Evolutionary conservation across 2,329 filamentous ascomycete genomes (phyloP), one percentile per base, ranked within the genome.

Genomic region (Fusarium sp.): DNA sequence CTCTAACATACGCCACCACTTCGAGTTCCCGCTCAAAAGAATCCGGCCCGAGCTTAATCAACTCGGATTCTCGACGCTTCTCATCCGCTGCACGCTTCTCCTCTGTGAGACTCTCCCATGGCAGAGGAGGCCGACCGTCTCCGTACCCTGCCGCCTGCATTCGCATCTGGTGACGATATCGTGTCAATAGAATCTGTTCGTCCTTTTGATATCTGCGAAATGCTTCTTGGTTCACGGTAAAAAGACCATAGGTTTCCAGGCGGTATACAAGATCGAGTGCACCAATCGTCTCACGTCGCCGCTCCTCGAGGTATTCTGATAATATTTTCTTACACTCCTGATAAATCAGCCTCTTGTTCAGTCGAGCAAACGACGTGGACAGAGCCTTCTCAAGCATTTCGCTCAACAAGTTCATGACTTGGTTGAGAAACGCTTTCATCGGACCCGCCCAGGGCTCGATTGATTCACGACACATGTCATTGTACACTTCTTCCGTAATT

Each of bases 1-100:
- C 89, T 0, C 89, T 81, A 43, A 92, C 83, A 6, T 88, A 87
- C 0, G 88, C 83, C 0, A 91, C 85, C 0, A 91, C 86, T 10
- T 84, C 80, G 1, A 94, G 76, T 72, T 93, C 90, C 0, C 79
- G 76, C 2, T 81, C 74, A 67, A 87, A 93, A 0, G 82, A 80
- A 69, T 93, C 91, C 0, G 79, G 74, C 0, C 83, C 83, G 12
- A 92, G 78, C 24, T 83, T 84, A 14, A 75, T 68, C 8, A 81
- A 63, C 24, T 87, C 81, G 8, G 74, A 67, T 21, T 78, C 75
- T 9, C 84, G 79, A 26, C 77, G 75, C 30, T 76, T 80, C 4
- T 79, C 74, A 34, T 88, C 86, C 14, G 80, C 77, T 0, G 56
- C 52, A 4, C 79, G 79, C 48, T 86, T 82, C 23, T 87, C 83